phyloP scores from a whole-genome alignment of 768 basidiomycete genomes.

The Suillus paluster region DNA sequence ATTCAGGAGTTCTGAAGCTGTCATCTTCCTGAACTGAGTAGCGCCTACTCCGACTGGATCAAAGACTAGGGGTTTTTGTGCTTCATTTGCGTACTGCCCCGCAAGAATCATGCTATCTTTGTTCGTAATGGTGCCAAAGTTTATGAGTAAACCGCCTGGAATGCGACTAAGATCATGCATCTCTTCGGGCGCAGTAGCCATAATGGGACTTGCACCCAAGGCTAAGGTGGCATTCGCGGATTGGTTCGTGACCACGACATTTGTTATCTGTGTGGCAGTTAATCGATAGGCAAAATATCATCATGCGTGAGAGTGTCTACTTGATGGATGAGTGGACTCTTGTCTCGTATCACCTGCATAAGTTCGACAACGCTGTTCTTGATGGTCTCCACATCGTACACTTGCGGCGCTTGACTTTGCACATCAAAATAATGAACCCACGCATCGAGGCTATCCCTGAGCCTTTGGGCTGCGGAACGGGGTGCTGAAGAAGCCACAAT shows the following conservation, averaged over 20 bases:
- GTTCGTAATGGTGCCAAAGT: constrained; percentile 82
- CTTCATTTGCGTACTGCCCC: constrained; percentile 69
- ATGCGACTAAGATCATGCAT: constrained; percentile 77
- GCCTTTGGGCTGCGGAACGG: constrained; percentile 47
- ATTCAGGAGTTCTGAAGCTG: constrained; percentile 63
- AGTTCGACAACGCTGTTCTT: constrained; percentile 50
- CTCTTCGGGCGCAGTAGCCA: constrained; percentile 85
- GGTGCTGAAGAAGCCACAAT: constrained; percentile 74
- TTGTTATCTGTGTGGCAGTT: constrained; percentile 69
- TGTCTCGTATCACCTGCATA: constrained; percentile 52
- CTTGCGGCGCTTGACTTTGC: not conserved
- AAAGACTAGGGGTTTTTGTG: constrained; percentile 78
- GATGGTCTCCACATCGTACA: constrained; percentile 41
- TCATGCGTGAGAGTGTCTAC: constrained; percentile 35
- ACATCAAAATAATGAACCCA: constrained; percentile 19
- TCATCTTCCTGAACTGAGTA: constrained; percentile 66
- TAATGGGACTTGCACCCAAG: constrained; percentile 89
- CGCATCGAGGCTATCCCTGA: constrained; percentile 44
- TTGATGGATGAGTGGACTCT: constrained; percentile 82
- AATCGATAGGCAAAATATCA: not conserved
- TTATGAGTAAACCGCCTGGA: constrained; percentile 75
- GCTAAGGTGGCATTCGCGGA: constrained; percentile 91
- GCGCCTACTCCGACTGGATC: constrained; percentile 95
- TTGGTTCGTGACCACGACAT: constrained; percentile 86
- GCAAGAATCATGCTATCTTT: constrained; percentile 78